Conservation (phyloP, 1,284 basidiomycete genomes). For the Rhodotorula sp. region DNA sequence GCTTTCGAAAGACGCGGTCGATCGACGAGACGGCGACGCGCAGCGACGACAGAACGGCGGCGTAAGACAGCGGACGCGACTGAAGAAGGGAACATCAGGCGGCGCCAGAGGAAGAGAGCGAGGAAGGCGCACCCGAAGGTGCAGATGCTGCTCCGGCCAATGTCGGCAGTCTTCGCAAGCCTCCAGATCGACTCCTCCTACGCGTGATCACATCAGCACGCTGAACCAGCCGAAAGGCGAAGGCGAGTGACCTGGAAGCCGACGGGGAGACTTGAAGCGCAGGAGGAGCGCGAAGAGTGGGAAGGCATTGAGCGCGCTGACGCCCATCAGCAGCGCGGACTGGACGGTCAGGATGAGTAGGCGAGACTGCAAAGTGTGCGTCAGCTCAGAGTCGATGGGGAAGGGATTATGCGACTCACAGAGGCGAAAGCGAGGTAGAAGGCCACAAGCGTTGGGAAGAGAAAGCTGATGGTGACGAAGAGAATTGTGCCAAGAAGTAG, state of each 20-base stretch:
- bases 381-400: not conserved
- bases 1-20: not conserved
- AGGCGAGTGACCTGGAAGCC: constrained; percentile 65
- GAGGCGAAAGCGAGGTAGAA: constrained; percentile 80
- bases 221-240: not conserved
- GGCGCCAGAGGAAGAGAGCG: no score
- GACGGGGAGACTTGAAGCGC: constrained; percentile 76
- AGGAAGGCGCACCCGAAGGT: constrained; percentile 12
- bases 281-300: constrained; percentile 86
- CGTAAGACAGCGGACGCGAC: not conserved
- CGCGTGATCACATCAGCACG: not conserved
- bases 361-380: not conserved
- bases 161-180: not conserved
- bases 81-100: not conserved
- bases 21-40: not conserved
- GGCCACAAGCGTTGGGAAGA: constrained; percentile 83
- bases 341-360: constrained; percentile 58
- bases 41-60: not conserved
- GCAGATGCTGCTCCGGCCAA: not conserved
- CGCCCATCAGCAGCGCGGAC: constrained; percentile 61
- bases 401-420: constrained; percentile 54
- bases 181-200: constrained; percentile 3
- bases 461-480: constrained; percentile 85
- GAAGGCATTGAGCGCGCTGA: constrained; percentile 82
- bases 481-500: constrained; percentile 90